These are phyloP conservation scores for Pleurotus salmoneostramineus DNA, from an alignment of 768 basidiomycete species.

Conservation along the genomic window DNA sequence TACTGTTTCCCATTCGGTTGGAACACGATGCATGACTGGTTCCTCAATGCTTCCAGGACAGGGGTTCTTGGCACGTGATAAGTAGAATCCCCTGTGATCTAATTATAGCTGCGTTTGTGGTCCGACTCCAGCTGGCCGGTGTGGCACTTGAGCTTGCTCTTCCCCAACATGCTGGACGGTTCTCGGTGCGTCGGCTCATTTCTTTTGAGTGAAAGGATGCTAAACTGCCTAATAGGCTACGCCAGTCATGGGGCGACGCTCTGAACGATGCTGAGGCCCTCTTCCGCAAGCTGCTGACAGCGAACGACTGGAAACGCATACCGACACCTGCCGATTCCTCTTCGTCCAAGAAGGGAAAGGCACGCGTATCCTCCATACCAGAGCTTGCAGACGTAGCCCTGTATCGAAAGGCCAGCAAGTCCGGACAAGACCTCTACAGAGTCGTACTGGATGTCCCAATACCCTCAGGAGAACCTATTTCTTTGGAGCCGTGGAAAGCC, in stretches of 20 bases:
- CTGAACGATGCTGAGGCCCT: slow-evolving; percentile 70
- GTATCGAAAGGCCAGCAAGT: slow-evolving; percentile 66
- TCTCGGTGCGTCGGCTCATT: slow-evolving; percentile 38
- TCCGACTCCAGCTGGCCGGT: too few species aligned
- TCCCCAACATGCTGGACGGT: slow-evolving; percentile 51
- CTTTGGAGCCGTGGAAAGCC: slow-evolving; percentile 77
- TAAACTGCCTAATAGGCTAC: slow-evolving; percentile 47
- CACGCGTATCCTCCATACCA: slow-evolving; percentile 44
- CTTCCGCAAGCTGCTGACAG: slow-evolving; percentile 72
- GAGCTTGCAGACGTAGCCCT: slow-evolving; percentile 72
- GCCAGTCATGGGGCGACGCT: slow-evolving; percentile 78
- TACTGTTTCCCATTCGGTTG: too few species aligned
- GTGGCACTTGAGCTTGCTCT: not conserved
- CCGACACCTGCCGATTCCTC: slow-evolving; percentile 36
- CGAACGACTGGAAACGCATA: slow-evolving; percentile 81
- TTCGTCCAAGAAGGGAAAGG: slow-evolving; percentile 58
- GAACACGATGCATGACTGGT: too few species aligned
- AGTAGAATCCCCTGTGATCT: too few species aligned
- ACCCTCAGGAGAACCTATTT: slow-evolving; percentile 50
- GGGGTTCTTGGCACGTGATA: too few species aligned
- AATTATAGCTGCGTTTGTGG: too few species aligned
- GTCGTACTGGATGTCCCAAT: slow-evolving; percentile 70
- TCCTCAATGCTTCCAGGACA: too few species aligned
- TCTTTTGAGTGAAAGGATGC: not conserved
- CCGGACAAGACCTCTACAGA: slow-evolving; percentile 76